Evolutionary conservation across 164 flowering plant genomes (phyloP), one percentile per base, ranked within the genome.

Genomic region (Protea cynaroides): DNA sequence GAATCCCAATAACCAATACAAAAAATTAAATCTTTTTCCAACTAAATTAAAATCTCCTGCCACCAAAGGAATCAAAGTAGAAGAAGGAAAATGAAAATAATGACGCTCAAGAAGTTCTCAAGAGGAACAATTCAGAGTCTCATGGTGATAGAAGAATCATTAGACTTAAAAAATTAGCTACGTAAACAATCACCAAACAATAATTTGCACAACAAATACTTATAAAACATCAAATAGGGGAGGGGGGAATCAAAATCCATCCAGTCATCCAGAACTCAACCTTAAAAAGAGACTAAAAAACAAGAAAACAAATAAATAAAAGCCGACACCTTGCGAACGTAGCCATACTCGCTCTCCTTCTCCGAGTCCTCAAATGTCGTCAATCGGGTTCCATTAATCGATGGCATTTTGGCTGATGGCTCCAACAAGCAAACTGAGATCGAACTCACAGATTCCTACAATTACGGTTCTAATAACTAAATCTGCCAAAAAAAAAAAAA

Each of bases 301-400:
- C 21, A 25, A 47, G 23, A 43, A 44, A 25, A 60, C 14, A 40
- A 40, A 47, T 56, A 17, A 24, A 25, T 44, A 25, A 8, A 23
- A 1, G 17, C 18, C 6, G n/a, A 49, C 65, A 90, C 97, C 97
- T 90, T 90, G 23, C 97, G 94, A 56, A 90, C 92, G 64, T 90
- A 90, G 8, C 97, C 97, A 52, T 82, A 94, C 82, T 94, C 98
- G 84, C 97, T 91, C 78, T 94, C 98, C 86, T 85, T 91, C 84
- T 94, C 97, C 18, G 86, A 66, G 58, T 94, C 98, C 73, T 94
- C 98, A 58, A 91, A 91, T 5, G 97, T 94, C 12, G 98, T 94
- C 76, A 94, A 14, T 6, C 92, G 87, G 56, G 81, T 84, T 69
- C 90, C 96, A 63, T 84, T 81, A 0, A 73, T 83, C 5, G 94